These are phyloP conservation scores for Dichomitus squalens DNA, from an alignment of 1,284 basidiomycete genomes.

Conservation along the genomic window DNA sequence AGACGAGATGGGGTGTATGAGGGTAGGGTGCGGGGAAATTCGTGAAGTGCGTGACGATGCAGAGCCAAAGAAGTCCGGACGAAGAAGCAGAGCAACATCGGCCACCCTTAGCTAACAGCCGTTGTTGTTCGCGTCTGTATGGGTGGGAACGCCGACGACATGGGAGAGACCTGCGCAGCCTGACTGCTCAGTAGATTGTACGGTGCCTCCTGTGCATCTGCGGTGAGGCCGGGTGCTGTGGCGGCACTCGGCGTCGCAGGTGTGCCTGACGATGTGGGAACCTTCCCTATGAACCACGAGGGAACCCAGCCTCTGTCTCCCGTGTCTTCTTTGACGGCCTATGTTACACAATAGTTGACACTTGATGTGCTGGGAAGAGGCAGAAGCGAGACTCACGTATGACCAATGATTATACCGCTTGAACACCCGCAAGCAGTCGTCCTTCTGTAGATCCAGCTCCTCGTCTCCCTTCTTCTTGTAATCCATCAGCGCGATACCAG, in stretches of 20 bases:
- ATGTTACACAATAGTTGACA: slow-evolving; percentile 18
- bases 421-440: slow-evolving; percentile 89
- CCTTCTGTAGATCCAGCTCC: slow-evolving; percentile 85
- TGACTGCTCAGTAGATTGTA: slow-evolving; percentile 32
- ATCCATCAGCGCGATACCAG: slow-evolving; percentile 93
- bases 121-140: slow-evolving; percentile 31
- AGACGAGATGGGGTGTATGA: slow-evolving; percentile 6
- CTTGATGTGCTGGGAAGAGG: not conserved
- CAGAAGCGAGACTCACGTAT: slow-evolving; percentile 57
- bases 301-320: slow-evolving; percentile 94
- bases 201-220: slow-evolving; percentile 24
- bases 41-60: slow-evolving; percentile 19
- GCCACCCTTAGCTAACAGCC: slow-evolving; percentile 25
- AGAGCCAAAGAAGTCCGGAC: not conserved
- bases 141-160: slow-evolving; percentile 73
- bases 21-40: not conserved
- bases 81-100: not conserved
- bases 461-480: slow-evolving; percentile 91
- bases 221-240: slow-evolving; percentile 28
- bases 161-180: slow-evolving; percentile 65
- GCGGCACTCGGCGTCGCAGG: slow-evolving; percentile 60
- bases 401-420: slow-evolving; percentile 98
- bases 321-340: slow-evolving; percentile 87
- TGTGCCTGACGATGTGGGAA: slow-evolving; percentile 49
- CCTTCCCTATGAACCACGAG: slow-evolving; percentile 82